These are phyloP conservation scores for Rhodamnia argentea DNA, from an alignment of 345 rosid species.

Conservation along the genomic window DNA sequence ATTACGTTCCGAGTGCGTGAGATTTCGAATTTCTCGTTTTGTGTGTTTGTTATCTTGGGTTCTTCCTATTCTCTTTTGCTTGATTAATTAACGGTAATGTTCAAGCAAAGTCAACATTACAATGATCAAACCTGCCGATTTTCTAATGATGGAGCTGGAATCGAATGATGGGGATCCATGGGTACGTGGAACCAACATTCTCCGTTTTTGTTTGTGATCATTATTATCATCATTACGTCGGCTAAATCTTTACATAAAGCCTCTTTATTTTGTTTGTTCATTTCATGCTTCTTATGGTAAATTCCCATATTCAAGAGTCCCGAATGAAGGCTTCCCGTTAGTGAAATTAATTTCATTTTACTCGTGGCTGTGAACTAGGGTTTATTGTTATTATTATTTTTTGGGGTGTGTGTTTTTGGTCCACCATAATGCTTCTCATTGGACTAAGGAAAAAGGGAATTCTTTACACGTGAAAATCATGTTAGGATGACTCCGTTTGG, in stretches of 20 bases:
- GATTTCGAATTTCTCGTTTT: background rate
- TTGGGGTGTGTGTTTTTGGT: background rate
- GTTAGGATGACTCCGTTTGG: background rate
- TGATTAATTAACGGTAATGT: background rate
- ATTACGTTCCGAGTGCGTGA: background rate
- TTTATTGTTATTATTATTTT: too few species aligned
- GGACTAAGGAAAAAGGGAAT: background rate
- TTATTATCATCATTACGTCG: background rate
- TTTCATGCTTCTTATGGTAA: background rate
- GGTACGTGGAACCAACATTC: background rate
- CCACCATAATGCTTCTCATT: background rate
- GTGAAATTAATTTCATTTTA: background rate
- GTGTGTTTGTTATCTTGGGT: background rate
- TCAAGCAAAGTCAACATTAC: background rate
- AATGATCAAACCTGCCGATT: background rate
- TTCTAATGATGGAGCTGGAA: background rate
- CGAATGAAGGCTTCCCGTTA: background rate
- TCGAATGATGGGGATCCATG: background rate
- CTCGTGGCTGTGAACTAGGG: background rate
- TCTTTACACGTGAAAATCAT: background rate
- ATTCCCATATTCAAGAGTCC: background rate
- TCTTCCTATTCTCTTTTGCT: background rate
- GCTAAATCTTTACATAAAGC: background rate
- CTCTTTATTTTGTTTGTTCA: background rate
- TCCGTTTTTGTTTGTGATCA: background rate